Conservation (phyloP, 2,329 filamentous ascomycete species). For the Calonectria montana region DNA sequence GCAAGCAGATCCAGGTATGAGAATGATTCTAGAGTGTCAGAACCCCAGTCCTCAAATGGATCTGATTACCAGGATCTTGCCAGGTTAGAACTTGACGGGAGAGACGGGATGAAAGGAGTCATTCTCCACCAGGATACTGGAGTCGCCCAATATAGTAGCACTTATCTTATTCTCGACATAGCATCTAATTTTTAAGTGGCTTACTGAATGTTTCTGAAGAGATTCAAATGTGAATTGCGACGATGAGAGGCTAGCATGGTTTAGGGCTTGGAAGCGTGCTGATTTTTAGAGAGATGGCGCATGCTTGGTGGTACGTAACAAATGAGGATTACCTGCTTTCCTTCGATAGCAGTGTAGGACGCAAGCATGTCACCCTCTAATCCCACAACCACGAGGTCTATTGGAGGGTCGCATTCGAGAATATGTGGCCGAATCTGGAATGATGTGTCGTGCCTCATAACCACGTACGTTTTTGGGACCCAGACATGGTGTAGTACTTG, state of each 20-base stretch:
- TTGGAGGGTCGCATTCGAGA: conserved; percentile 1
- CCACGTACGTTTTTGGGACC: not conserved
- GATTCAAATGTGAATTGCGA: not conserved
- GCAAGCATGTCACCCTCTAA: not conserved
- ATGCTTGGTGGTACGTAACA: not conserved
- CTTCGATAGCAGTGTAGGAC: not conserved
- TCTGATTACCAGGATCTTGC: conserved; percentile 7
- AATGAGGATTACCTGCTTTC: not conserved
- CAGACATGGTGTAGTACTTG: not conserved
- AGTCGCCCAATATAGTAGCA: not conserved
- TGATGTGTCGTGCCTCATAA: not conserved
- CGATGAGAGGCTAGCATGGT: not conserved
- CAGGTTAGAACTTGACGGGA: not conserved
- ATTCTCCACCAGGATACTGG: conserved; percentile 3
- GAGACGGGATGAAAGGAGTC: conserved; percentile 19
- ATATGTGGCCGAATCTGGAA: not conserved
- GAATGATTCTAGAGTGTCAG: not conserved
- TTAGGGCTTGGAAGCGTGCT: not conserved
- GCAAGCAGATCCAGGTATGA: not conserved
- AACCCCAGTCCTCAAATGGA: conserved; percentile 11
- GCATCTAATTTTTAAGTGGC: not conserved
- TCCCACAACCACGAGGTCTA: not conserved
- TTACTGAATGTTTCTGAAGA: not conserved
- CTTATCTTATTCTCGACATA: not conserved
- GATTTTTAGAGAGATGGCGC: not conserved